These are phyloP conservation scores for Pseudodiploospora longispora DNA, from an alignment of 2,329 filamentous ascomycete genomes.

Conservation along the genomic window DNA sequence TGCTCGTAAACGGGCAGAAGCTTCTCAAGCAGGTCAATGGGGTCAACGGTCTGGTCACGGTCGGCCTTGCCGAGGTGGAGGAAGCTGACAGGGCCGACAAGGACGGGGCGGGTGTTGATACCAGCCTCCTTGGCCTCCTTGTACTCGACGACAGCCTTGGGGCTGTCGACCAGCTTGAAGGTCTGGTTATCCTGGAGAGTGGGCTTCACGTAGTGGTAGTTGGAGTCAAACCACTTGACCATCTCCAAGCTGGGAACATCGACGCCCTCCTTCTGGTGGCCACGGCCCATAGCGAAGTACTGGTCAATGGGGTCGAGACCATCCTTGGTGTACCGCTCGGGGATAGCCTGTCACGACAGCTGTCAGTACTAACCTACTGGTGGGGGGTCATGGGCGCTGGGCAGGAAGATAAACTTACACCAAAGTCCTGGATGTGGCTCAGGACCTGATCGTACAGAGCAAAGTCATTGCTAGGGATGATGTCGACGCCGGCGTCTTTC, in stretches of 20 bases:
- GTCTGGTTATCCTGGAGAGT: constrained; percentile 94
- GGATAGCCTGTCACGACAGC: constrained; percentile 56
- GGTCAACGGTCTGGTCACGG: constrained; percentile 85
- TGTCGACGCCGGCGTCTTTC: constrained; percentile 93
- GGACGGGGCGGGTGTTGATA: constrained; percentile 83
- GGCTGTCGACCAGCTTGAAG: constrained; percentile 79
- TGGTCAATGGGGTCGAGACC: constrained; percentile 83
- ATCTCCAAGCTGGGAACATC: constrained; percentile 95
- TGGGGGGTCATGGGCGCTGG: neutral
- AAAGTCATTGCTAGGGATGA: constrained; percentile 99
- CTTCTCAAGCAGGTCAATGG: constrained; percentile 88
- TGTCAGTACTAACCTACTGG: constrained; percentile 5
- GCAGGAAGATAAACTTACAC: constrained; percentile 48
- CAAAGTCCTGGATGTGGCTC: constrained; percentile 96
- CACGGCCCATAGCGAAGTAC: constrained; percentile 99
- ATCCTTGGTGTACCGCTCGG: constrained; percentile 88
- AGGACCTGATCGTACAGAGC: constrained; percentile 97
- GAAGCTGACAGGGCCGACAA: constrained; percentile 96
- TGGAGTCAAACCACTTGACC: constrained; percentile 99
- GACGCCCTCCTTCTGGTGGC: constrained; percentile 88
- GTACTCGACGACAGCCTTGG: constrained; percentile 94
- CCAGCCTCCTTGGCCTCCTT: constrained; percentile 96
- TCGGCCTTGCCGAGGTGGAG: constrained; percentile 96
- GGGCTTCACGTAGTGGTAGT: constrained; percentile 99
- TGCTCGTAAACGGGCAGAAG: constrained; percentile 92